phyloP scores from a whole-genome alignment of 73 alveolate genomes.

The Blepharisma stoltei region DNA sequence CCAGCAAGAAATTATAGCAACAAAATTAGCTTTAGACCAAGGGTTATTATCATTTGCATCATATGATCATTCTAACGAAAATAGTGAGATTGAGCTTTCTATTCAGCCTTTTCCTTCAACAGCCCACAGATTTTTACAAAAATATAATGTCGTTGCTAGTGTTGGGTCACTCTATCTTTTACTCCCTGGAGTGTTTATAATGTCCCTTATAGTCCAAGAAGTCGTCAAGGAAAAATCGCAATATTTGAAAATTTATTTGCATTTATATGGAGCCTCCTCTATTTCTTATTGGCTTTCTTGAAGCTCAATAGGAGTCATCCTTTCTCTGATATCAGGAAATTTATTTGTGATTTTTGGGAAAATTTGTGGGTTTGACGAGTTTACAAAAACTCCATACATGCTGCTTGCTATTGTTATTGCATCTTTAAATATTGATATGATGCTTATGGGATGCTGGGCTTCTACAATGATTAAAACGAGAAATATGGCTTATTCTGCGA shows the following conservation, averaged over 20 bases:
- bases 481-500: slow-evolving; percentile 48
- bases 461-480: slow-evolving; percentile 43
- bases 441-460: slow-evolving; percentile 40
- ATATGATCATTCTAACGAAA: neutral
- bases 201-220: slow-evolving; percentile 63
- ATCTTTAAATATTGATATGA: slow-evolving; percentile 39
- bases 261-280: slow-evolving; percentile 61
- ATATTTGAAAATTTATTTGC: slow-evolving; percentile 58
- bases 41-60: slow-evolving; percentile 43
- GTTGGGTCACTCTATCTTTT: slow-evolving; percentile 75
- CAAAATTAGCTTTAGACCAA: slow-evolving; percentile 65
- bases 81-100: slow-evolving; percentile 36
- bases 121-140: slow-evolving; percentile 55
- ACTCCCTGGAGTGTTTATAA: slow-evolving; percentile 52
- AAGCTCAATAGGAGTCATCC: slow-evolving; percentile 37
- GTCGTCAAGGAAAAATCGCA: slow-evolving; percentile 69
- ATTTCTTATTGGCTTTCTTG: slow-evolving; percentile 57
- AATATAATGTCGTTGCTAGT: slow-evolving; percentile 54
- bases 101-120: slow-evolving; percentile 57
- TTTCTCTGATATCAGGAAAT: slow-evolving; percentile 34
- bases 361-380: slow-evolving; percentile 42
- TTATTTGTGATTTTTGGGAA: slow-evolving; percentile 42
- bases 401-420: slow-evolving; percentile 35
- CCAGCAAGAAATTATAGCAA: slow-evolving; percentile 53
- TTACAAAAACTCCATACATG: slow-evolving; percentile 53